A percentile compares a stretch with the other conserved stretches of the same genome.
Conservation (phyloP, 2,329 filamentous ascomycete species). For the Colletotrichum endophyticum region DNA sequence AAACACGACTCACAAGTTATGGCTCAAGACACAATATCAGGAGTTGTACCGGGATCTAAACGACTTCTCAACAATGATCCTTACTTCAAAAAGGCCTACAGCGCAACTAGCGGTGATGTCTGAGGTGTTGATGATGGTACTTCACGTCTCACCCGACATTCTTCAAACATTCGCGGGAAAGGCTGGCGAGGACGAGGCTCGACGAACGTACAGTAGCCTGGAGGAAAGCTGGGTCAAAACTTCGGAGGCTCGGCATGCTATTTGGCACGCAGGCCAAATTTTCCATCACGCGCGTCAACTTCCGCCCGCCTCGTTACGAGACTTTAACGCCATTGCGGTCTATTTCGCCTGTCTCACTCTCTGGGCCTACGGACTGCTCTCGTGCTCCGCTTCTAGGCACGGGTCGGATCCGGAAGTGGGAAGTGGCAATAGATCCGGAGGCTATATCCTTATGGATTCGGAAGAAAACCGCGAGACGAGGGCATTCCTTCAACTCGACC, state of each 20-base stretch:
- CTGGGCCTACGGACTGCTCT: conserved; percentile 26
- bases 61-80: conserved; percentile 27
- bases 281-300: conserved; percentile 24
- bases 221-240: conserved; percentile 38
- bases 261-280: conserved; percentile 33
- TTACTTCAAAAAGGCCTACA: conserved; percentile 14
- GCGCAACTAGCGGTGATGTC: conserved; percentile 18
- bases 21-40: conserved; percentile 33
- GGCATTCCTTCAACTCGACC: conserved; percentile 16
- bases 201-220: conserved; percentile 34
- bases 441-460: conserved; percentile 10
- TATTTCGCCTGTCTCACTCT: conserved; percentile 32
- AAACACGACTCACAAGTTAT: conserved; percentile 25
- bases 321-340: conserved; percentile 28
- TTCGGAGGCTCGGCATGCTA: conserved; percentile 34
- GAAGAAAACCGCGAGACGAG: conserved; percentile 17
- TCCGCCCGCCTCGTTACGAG: conserved; percentile 22
- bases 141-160: conserved; percentile 45
- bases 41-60: conserved; percentile 32
- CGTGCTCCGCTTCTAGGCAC: neutral
- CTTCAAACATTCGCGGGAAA: conserved; percentile 47
- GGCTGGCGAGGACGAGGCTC: conserved; percentile 42
- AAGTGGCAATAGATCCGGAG: neutral
- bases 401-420: neutral
- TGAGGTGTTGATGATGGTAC: conserved; percentile 26